Percentiles rank a stretch among this genome's conserved stretches.
Conservation (phyloP, 768 basidiomycete genomes). For the Cystobasidium tubakii region DNA sequence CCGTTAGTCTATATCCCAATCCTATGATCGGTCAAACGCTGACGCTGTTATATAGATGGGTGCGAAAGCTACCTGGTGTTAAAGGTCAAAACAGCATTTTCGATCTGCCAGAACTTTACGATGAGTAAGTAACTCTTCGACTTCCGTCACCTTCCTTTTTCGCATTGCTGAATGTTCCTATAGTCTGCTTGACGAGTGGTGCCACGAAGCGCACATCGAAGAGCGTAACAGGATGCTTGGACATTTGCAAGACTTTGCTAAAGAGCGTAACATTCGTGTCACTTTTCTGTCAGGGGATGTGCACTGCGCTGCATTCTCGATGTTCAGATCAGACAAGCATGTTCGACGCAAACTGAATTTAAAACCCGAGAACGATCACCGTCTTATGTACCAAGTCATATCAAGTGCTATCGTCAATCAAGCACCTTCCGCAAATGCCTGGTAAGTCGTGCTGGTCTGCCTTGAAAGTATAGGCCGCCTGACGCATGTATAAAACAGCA, state of each 20-base stretch:
- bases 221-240: constrained; percentile 27
- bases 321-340: constrained; percentile 35
- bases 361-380: constrained; percentile 34
- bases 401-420: constrained; percentile 37
- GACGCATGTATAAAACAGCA: no score
- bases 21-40: neutral
- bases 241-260: constrained; percentile 34
- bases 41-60: constrained; percentile 17
- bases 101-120: constrained; percentile 38
- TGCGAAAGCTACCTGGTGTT: constrained; percentile 36
- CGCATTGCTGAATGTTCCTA: neutral
- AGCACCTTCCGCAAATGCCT: constrained; percentile 35
- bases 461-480: no score
- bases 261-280: constrained; percentile 14
- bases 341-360: neutral
- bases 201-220: constrained; percentile 34
- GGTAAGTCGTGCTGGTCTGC: constrained; percentile 25
- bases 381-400: constrained; percentile 38
- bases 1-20: constrained; percentile 6
- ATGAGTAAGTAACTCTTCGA: constrained; percentile 12
- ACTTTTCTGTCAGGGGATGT: constrained; percentile 38
- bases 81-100: constrained; percentile 38
- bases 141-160: neutral
- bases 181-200: constrained; percentile 32
- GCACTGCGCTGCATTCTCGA: constrained; percentile 31